Percentiles rank a stretch among this genome's conserved stretches.
These are phyloP conservation scores for Colletotrichum kahawae DNA, from an alignment of 2,329 filamentous ascomycete genomes.

Conservation along the genomic window DNA sequence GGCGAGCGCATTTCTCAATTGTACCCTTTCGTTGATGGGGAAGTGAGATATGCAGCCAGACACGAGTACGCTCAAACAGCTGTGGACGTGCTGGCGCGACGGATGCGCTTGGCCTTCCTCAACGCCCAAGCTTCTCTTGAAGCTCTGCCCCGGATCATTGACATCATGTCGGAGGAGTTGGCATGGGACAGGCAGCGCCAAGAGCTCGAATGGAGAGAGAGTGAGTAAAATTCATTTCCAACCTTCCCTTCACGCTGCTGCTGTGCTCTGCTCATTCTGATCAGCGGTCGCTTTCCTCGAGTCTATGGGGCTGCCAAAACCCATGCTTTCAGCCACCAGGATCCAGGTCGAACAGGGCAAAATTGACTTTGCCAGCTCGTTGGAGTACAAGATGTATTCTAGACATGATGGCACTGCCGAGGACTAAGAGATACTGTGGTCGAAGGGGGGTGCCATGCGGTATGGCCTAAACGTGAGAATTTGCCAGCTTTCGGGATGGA, in stretches of 20 bases:
- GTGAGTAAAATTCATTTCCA: constrained; percentile 44
- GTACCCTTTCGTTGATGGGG: constrained; percentile 91
- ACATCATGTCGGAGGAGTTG: constrained; percentile 86
- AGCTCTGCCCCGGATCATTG: constrained; percentile 82
- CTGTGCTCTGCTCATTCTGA: not conserved
- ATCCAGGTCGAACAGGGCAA: constrained; percentile 66
- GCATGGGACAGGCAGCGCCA: constrained; percentile 77
- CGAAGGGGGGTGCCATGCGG: not conserved
- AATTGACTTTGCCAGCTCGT: constrained; percentile 59
- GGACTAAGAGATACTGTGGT: not conserved
- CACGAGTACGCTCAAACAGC: constrained; percentile 94
- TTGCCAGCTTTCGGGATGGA: not conserved
- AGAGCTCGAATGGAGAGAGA: constrained; percentile 82
- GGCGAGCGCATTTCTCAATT: constrained; percentile 80
- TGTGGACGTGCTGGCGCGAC: constrained; percentile 83
- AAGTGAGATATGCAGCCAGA: constrained; percentile 84
- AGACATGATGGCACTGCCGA: constrained; percentile 59
- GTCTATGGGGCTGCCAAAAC: constrained; percentile 69
- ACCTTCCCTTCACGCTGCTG: not conserved
- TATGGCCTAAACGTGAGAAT: not conserved
- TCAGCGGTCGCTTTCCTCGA: constrained; percentile 64
- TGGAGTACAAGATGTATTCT: constrained; percentile 68
- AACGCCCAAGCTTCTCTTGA: constrained; percentile 92
- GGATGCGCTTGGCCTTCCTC: constrained; percentile 86
- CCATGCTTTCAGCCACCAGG: constrained; percentile 61